Evolutionary conservation across 176 grass and related monocot species (phyloP).

Genomic region (Alopecurus myosuroides): DNA sequence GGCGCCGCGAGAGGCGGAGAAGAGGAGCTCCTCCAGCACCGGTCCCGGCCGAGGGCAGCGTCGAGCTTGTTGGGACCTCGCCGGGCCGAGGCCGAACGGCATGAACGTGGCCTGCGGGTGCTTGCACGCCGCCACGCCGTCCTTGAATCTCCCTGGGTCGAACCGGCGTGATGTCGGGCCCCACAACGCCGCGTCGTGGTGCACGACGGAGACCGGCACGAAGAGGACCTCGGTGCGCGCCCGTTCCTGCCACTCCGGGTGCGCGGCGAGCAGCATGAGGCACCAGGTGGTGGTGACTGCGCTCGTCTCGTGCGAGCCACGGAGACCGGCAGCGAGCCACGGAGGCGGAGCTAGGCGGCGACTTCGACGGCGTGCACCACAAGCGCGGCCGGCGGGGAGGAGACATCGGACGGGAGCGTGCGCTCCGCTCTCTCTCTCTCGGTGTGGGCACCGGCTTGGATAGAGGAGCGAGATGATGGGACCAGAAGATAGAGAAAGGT

Average conservation of each 20-base stretch:
- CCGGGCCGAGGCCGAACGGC: constrained; percentile 56
- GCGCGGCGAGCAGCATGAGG: constrained; percentile 70
- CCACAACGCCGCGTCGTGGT: constrained; percentile 40
- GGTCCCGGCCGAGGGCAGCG: constrained; percentile 60
- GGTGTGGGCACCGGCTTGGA: too few species aligned
- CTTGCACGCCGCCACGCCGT: constrained; percentile 45
- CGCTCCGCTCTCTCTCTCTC: too few species aligned
- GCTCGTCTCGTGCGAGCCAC: constrained; percentile 72
- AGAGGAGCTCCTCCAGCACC: too few species aligned
- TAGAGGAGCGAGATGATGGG: too few species aligned
- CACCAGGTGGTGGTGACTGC: constrained; percentile 71
- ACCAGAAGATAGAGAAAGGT: too few species aligned
- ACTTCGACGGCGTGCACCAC: too few species aligned
- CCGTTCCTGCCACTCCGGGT: constrained; percentile 73
- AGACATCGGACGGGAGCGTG: too few species aligned
- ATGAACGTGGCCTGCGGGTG: constrained; percentile 52
- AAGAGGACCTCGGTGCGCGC: constrained; percentile 56
- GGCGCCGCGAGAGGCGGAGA: too few species aligned
- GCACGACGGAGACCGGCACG: constrained; percentile 46
- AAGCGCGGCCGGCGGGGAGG: too few species aligned
- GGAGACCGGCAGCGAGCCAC: too few species aligned
- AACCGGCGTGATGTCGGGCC: constrained; percentile 29
- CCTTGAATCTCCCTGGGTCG: constrained; percentile 37
- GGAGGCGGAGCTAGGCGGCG: too few species aligned
- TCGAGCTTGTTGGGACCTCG: too few species aligned